Base-by-base conservation (phyloP, 148 eudicot genomes). In the Limonium bicolor region DNA sequence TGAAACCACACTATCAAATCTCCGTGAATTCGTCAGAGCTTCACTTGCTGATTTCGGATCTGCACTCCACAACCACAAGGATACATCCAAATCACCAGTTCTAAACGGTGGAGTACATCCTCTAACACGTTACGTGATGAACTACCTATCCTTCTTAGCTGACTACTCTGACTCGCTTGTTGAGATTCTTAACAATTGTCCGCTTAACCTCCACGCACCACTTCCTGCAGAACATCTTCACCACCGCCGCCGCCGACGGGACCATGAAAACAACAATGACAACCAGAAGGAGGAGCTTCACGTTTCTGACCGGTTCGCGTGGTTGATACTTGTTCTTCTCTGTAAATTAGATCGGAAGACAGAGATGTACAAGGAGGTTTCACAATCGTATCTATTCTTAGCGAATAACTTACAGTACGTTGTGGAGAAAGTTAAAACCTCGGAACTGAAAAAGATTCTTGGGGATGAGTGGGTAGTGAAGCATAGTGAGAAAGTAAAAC, bases 341-440 rank as follows among this genome's bases (percentile, higher is more conserved):
- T 69, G 84, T 58, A 80, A 77, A 42, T 51, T 85, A 27, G 88
- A 85, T 53, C 48, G 49, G 0, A 90, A 81, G 17, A 66, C 88
- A 0, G 75, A 76, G 53, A 51, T 64, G 11, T 81, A 75, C 72
- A 69, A 72, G 36, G 95, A 90, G 9, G 63, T 67, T 0, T 65
- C 95, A 5, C 60, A 70, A 5, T 46, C 80, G 0, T 90, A 85
- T 47, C 55, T 90, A 3, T 85, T 84, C 48, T 54, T 90, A 7
- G 92, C 85, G 2, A 90, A 78, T 51, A 90, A 90, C 19, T 61
- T 81, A 24, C 88, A 68, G 29, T 65, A 73, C 55, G 55, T 78
- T 20, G 54, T 90, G 35, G 57, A 18, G 4, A 78, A 63, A 23
- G 88, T 80, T 1, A 55, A 50, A 0, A 48, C 62, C 0, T 75